These are phyloP conservation scores for Claviceps capensis DNA, from an alignment of 2,329 filamentous ascomycete species.

Conservation along the genomic window DNA sequence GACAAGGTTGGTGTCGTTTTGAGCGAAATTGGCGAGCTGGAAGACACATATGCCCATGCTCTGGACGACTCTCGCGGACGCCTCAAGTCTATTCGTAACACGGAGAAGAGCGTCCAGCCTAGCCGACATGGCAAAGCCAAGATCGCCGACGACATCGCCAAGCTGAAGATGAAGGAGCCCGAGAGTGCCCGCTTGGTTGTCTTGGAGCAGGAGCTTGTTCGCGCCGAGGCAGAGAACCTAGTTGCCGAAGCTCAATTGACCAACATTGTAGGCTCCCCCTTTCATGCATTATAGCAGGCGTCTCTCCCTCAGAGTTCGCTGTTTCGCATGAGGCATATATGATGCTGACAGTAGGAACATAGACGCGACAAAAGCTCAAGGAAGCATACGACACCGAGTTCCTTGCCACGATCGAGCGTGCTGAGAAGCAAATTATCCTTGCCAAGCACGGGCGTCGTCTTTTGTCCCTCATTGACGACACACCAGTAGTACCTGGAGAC, in stretches of 20 bases:
- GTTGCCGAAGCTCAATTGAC: slow-evolving; percentile 94
- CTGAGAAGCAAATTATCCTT: slow-evolving; percentile 91
- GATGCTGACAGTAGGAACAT: slow-evolving; percentile 48
- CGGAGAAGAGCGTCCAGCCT: slow-evolving; percentile 88
- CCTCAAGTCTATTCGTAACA: slow-evolving; percentile 89
- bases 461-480: slow-evolving; percentile 75
- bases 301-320: background rate
- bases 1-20: slow-evolving; percentile 93
- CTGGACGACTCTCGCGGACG: slow-evolving; percentile 72
- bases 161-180: slow-evolving; percentile 84
- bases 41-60: slow-evolving; percentile 74
- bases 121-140: slow-evolving; percentile 77
- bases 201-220: slow-evolving; percentile 89
- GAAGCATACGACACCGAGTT: slow-evolving; percentile 86
- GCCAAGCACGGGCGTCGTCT: slow-evolving; percentile 82
- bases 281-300: background rate
- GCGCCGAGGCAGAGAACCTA: slow-evolving; percentile 88
- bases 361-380: slow-evolving; percentile 94
- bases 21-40: slow-evolving; percentile 85
- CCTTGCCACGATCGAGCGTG: slow-evolving; percentile 81
- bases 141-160: slow-evolving; percentile 84
- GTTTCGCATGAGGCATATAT: background rate
- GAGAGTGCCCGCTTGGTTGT: slow-evolving; percentile 67
- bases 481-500: slow-evolving; percentile 79
- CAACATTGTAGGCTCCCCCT: slow-evolving; percentile 57